These are phyloP conservation scores for Euphorbia tirucalli DNA, from an alignment of 345 rosid species.

Conservation along the genomic window DNA sequence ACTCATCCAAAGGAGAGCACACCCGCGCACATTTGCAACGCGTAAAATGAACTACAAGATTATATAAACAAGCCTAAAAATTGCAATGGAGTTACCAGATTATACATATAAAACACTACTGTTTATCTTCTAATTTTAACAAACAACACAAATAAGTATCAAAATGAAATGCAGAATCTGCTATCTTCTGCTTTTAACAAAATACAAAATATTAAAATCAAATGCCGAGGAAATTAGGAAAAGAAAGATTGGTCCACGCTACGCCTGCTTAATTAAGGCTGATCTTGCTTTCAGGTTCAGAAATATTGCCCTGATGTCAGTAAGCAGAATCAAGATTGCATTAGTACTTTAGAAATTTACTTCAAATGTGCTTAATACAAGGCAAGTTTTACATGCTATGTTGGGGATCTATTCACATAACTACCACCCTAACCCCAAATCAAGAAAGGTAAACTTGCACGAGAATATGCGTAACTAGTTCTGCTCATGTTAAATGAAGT, in stretches of 20 bases:
- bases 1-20: no score
- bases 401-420: background rate
- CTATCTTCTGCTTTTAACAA: background rate
- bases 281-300: constrained; percentile 81
- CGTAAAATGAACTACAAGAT: no score
- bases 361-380: background rate
- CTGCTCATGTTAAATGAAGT: no score
- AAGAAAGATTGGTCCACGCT: no score
- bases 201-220: background rate
- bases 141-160: no score
- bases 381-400: no score
- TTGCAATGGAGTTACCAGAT: background rate
- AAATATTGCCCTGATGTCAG: constrained; percentile 64
- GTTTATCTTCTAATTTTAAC: background rate
- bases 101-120: background rate
- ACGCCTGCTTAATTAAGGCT: constrained; percentile 53
- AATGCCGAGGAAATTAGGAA: no score
- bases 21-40: no score
- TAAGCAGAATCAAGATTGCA: background rate
- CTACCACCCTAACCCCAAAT: background rate
- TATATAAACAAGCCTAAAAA: no score
- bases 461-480: no score
- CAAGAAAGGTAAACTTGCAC: background rate
- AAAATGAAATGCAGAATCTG: background rate
- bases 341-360: background rate